Conservation (phyloP, 768 basidiomycete genomes). For the Kwoniella mangroviensis region DNA sequence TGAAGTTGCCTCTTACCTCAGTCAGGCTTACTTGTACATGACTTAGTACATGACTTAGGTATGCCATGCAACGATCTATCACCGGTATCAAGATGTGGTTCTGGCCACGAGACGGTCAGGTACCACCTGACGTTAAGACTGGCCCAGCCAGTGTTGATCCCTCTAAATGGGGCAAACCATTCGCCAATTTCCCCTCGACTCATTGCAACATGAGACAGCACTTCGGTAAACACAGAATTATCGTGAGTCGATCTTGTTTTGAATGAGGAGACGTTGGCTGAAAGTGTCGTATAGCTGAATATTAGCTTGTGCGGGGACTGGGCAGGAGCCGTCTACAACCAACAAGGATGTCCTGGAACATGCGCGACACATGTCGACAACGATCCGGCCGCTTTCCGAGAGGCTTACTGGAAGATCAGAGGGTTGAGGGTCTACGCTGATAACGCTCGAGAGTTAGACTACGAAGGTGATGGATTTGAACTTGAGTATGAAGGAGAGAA, state of each 20-base stretch:
- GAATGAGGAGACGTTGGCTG: background rate
- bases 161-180: constrained; percentile 19
- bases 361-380: constrained; percentile 13
- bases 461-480: background rate
- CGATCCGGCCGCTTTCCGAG: constrained; percentile 13
- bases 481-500: background rate
- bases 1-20: too few species aligned
- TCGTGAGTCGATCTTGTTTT: background rate
- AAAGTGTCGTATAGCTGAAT: background rate
- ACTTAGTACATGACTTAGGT: background rate
- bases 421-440: constrained; percentile 11
- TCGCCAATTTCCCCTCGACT: constrained; percentile 25
- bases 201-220: constrained; percentile 11
- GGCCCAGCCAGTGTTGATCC: constrained; percentile 13
- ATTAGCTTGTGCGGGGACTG: constrained; percentile 19
- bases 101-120: constrained; percentile 17
- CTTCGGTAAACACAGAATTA: constrained; percentile 18
- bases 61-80: constrained; percentile 19
- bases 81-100: constrained; percentile 23
- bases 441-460: background rate
- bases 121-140: constrained; percentile 16
- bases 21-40: background rate
- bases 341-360: constrained; percentile 16
- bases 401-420: constrained; percentile 24
- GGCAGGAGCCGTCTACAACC: constrained; percentile 12